Evolutionary conservation across 2,329 filamentous ascomycete genomes (phyloP), one percentile per base, ranked within the genome.

Genomic region (Cladosporium austrohemisphaericum): DNA sequence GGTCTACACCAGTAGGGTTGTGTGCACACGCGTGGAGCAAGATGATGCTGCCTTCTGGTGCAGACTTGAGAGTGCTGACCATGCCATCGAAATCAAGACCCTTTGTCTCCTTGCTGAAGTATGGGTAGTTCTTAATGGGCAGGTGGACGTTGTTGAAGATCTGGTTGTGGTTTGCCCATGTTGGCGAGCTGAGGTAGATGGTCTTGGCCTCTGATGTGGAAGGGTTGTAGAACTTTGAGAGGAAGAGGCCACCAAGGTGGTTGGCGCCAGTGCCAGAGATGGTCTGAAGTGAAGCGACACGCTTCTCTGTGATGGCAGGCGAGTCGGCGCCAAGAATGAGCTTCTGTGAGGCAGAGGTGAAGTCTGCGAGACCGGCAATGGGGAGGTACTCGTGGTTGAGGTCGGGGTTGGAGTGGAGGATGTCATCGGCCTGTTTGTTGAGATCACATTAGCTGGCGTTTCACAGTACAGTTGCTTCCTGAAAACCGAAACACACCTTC

Each of bases 321-420:
- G 88, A 94, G 60, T 86, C 81, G 32, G 71, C 70, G 44, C 93
- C 91, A 25, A 97, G 79, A 52, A 96, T 86, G 61, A 97, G 79
- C 74, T 93, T 91, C 67, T 92, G 88, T 19, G 93, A 91, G 66
- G 93, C 94, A 60, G 81, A 79, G 52, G 89, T 96, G 74, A 96
- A 94, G 55, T 85, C 79, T 49, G 84, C 73, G 52, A 97, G 79
- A 65, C 93, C 93, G 55, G 90, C 86, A 68, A 98, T 98, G 52
- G 93, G 92, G 52, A 94, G 88, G 73, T 98, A 98, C 79, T 98
- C 93, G 77, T 98, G 92, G 76, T 98, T 95, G 62, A 95, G 78
- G 52, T 88, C 80, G 65, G 92, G 90, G 71, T 96, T 90, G 67
- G 86, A 85, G 70, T 84, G 86, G 59, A 97, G 81, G 63, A 89